A percentile compares a stretch with the other conserved stretches of the same genome.
Conservation (phyloP, 352 stramenopile genomes). For the Elongisporangium prolatum region DNA sequence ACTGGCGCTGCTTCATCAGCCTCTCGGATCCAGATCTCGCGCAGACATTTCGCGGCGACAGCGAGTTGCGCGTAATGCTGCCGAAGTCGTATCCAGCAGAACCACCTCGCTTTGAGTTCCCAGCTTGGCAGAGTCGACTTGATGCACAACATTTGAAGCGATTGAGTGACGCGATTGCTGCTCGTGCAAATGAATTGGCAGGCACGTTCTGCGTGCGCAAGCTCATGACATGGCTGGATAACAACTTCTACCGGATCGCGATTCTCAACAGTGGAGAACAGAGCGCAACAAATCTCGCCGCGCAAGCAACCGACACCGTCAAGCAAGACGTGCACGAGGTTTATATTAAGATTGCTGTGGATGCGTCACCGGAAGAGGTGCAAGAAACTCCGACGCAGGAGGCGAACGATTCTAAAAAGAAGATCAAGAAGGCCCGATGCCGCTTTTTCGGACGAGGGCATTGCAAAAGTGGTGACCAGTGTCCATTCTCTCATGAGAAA, state of each 20-base stretch:
- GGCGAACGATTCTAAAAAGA: conserved; percentile 9
- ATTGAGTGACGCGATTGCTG: conserved; percentile 31
- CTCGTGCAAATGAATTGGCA: conserved; percentile 30
- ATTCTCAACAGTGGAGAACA: conserved; percentile 3
- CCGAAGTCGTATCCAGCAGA: conserved; percentile 46
- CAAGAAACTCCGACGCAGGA: conserved; percentile 1
- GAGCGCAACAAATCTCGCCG: neutral
- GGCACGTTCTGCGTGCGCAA: conserved; percentile 56
- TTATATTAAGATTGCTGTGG: neutral
- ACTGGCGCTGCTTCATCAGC: conserved; percentile 42
- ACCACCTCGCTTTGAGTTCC: conserved; percentile 43
- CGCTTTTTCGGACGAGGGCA: conserved; percentile 47
- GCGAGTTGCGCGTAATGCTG: conserved; percentile 47
- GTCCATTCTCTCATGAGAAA: conserved; percentile 40
- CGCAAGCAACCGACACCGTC: conserved; percentile 1
- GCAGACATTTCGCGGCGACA: conserved; percentile 43
- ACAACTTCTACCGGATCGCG: conserved; percentile 51
- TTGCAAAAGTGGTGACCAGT: conserved; percentile 48
- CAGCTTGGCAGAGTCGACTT: conserved; percentile 43
- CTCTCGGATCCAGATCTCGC: conserved; percentile 64
- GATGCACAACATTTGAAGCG: conserved; percentile 23
- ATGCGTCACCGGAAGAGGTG: neutral
- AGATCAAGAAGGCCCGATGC: conserved; percentile 19
- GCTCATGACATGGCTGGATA: conserved; percentile 81
- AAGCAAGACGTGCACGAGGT: neutral